These are phyloP conservation scores for Penicillium subrubescens DNA, from an alignment of 495 filamentous ascomycete genomes.

Conservation along the genomic window DNA sequence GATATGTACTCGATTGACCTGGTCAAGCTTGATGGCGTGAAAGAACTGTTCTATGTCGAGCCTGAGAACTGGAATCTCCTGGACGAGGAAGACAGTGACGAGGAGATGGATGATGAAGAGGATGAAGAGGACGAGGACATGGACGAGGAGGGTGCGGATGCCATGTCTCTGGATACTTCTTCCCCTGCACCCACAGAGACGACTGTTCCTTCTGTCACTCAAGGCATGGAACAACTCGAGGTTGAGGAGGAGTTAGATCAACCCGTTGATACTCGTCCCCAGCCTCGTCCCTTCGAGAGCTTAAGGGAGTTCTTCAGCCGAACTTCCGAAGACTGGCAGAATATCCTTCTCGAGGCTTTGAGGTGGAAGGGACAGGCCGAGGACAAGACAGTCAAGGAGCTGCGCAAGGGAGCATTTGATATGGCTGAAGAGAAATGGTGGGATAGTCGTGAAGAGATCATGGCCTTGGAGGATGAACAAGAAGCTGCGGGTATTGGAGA, in stretches of 20 bases:
- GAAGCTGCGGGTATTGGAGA: constrained; percentile 95
- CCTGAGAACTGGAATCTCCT: constrained; percentile 83
- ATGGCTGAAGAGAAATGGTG: constrained; percentile 96
- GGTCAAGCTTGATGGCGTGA: constrained; percentile 87
- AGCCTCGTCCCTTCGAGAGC: constrained; percentile 83
- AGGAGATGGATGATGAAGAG: constrained; percentile 63
- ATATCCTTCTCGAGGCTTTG: constrained; percentile 69
- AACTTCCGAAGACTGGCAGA: constrained; percentile 89
- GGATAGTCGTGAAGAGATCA: constrained; percentile 95
- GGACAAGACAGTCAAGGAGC: constrained; percentile 79
- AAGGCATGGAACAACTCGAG: constrained; percentile 65
- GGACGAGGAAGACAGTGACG: constrained; percentile 62
- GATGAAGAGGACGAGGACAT: constrained; percentile 67
- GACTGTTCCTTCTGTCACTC: constrained; percentile 44
- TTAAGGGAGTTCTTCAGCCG: constrained; percentile 89
- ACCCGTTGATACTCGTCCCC: constrained; percentile 46
- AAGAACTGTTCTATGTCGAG: constrained; percentile 81
- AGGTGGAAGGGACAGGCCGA: constrained; percentile 55
- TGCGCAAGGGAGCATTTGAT: constrained; percentile 85
- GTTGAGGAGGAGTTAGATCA: constrained; percentile 57
- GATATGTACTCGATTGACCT: constrained; percentile 91
- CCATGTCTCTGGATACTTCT: constrained; percentile 42
- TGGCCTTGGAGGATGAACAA: constrained; percentile 90
- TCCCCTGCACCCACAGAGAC: constrained; percentile 40
- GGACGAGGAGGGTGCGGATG: constrained; percentile 43